A percentile compares a stretch with the other conserved stretches of the same genome.
These are phyloP conservation scores for Orbilia javanica DNA, from an alignment of 2,329 filamentous ascomycete species.

Conservation along the genomic window DNA sequence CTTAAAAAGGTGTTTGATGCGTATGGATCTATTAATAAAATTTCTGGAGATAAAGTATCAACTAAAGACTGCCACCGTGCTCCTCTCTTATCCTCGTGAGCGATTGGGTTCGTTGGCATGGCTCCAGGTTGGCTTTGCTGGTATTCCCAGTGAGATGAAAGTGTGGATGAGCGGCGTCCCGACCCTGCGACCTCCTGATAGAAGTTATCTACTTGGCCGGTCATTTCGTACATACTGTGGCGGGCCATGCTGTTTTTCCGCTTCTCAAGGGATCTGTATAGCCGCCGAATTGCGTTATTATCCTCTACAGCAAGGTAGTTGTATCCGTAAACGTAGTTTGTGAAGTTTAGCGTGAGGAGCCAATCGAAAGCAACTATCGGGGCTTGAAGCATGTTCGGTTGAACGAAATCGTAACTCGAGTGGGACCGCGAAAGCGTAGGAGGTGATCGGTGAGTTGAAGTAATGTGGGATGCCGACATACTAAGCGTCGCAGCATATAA, in stretches of 20 bases:
- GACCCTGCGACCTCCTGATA: slow-evolving; percentile 46
- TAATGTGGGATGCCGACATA: slow-evolving; percentile 54
- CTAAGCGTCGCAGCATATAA: slow-evolving; percentile 54
- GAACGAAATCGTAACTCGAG: slow-evolving; percentile 49
- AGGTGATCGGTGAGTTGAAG: slow-evolving; percentile 34
- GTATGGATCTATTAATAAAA: slow-evolving; percentile 51
- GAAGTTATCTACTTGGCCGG: slow-evolving; percentile 49
- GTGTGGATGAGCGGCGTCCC: slow-evolving; percentile 24
- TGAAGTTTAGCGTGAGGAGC: slow-evolving; percentile 48
- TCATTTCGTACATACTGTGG: slow-evolving; percentile 54
- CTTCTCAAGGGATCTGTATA: slow-evolving; percentile 48
- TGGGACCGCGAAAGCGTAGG: slow-evolving; percentile 50
- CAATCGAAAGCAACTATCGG: slow-evolving; percentile 51
- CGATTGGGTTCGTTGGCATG: slow-evolving; percentile 56
- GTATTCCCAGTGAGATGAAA: slow-evolving; percentile 40
- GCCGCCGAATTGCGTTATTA: slow-evolving; percentile 46
- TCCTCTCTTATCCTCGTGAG: slow-evolving; percentile 50
- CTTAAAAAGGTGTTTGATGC: slow-evolving; percentile 50
- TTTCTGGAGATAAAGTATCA: slow-evolving; percentile 54
- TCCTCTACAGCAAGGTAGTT: slow-evolving; percentile 53
- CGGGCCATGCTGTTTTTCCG: slow-evolving; percentile 44
- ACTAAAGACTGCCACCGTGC: slow-evolving; percentile 52
- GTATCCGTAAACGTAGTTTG: slow-evolving; percentile 55
- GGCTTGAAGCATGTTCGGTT: slow-evolving; percentile 43
- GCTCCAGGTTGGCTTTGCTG: slow-evolving; percentile 30